Conservation (phyloP, 2,329 filamentous ascomycete species). For the Fusarium kyushuense region DNA sequence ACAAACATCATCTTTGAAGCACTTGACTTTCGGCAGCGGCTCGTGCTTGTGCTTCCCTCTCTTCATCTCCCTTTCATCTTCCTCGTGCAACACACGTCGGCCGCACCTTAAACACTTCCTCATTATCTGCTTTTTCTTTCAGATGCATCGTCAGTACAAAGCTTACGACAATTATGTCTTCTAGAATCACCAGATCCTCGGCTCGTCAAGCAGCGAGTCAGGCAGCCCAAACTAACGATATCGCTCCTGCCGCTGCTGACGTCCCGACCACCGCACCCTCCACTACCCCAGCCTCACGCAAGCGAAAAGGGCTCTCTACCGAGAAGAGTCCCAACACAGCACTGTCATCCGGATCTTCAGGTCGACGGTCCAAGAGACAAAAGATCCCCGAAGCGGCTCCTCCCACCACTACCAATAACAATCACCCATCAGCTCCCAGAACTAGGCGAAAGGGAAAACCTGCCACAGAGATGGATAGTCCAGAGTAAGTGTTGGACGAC, state of each 20-base stretch:
- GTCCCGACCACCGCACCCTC: conserved; percentile 58
- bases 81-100: conserved; percentile 35
- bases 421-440: conserved; percentile 52
- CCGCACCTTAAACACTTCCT: conserved; percentile 31
- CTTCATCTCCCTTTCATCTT: conserved; percentile 29
- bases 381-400: conserved; percentile 68
- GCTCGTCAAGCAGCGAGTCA: conserved; percentile 85
- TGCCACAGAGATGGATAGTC: conserved; percentile 76
- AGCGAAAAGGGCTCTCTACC: conserved; percentile 77
- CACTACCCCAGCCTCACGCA: conserved; percentile 67
- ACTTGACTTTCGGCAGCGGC: conserved; percentile 33
- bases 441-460: conserved; percentile 72
- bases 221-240: conserved; percentile 61
- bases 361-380: conserved; percentile 77
- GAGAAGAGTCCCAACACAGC: conserved; percentile 60
- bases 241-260: conserved; percentile 55
- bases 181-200: conserved; percentile 95
- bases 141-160: conserved; percentile 46
- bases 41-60: conserved; percentile 33
- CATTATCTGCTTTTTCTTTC: conserved; percentile 37
- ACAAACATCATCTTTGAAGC: conserved; percentile 28
- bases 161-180: conserved; percentile 81
- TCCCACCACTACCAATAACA: conserved; percentile 47
- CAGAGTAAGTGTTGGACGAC: conserved; percentile 65
- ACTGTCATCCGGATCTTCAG: conserved; percentile 52